Evolutionary conservation across 2,329 filamentous ascomycete species (phyloP).

Genomic region (Fusarium sp.): DNA sequence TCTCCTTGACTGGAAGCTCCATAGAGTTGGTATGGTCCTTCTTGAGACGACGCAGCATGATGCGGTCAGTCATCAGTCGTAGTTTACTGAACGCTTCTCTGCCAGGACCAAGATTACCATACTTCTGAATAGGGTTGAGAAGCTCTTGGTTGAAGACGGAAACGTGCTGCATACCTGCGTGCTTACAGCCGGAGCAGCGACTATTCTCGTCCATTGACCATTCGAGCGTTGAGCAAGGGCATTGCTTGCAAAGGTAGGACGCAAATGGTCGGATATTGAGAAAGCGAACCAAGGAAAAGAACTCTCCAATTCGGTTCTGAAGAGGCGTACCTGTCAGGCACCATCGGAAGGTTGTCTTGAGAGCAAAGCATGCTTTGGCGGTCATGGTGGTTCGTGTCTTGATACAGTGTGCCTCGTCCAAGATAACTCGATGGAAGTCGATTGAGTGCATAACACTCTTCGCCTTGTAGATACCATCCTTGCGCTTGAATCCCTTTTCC

Average conservation of each 20-base stretch:
- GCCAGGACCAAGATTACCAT: slow-evolving; percentile 70
- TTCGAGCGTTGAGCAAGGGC: slow-evolving; percentile 81
- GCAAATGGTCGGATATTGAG: slow-evolving; percentile 89
- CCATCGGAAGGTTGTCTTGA: slow-evolving; percentile 91
- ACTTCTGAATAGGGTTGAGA: slow-evolving; percentile 81
- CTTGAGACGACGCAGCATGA: slow-evolving; percentile 97
- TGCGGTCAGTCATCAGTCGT: slow-evolving; percentile 86
- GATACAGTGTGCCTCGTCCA: slow-evolving; percentile 97
- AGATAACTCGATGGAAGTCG: slow-evolving; percentile 87
- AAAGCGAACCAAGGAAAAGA: slow-evolving; percentile 94
- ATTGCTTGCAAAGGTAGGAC: slow-evolving; percentile 93
- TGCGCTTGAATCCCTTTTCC: slow-evolving; percentile 86
- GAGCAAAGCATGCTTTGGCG: slow-evolving; percentile 92
- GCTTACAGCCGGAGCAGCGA: slow-evolving; percentile 73
- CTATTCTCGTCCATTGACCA: slow-evolving; percentile 82
- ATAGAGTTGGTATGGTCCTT: slow-evolving; percentile 93
- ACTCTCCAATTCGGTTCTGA: slow-evolving; percentile 96
- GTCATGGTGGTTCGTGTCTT: slow-evolving; percentile 90
- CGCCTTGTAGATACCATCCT: slow-evolving; percentile 84
- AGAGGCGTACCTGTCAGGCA: slow-evolving; percentile 95
- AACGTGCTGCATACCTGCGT: slow-evolving; percentile 57
- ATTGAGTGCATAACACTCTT: slow-evolving; percentile 84
- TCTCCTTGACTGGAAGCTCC: slow-evolving; percentile 95
- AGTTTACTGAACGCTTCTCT: slow-evolving; percentile 81
- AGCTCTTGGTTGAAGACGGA: slow-evolving; percentile 92